Base-by-base conservation (phyloP, 805 yeast species). In the Cyberlindnera subsufficiens region DNA sequence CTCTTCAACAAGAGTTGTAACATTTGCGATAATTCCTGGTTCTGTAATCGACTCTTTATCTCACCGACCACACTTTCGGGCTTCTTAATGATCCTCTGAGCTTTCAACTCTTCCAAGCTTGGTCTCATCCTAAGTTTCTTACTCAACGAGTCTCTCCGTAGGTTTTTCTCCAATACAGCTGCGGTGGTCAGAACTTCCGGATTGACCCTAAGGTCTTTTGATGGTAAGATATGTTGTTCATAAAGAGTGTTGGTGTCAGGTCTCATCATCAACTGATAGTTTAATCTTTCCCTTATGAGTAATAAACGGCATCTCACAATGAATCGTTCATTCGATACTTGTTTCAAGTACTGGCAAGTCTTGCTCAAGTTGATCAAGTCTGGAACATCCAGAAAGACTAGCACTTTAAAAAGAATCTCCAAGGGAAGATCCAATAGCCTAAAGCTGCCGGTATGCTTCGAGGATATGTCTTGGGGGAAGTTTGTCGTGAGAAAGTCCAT, bases 401-500 rank as follows among this genome's bases (percentile, higher is more conserved):
- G 32, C 9, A 52, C 44, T 27, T 53, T 53, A 42, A 50, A 42
- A n/a, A 55, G 40, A 4, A 55, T 34, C 40, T 55, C 59, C 29
- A 55, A 34, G 6, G 59, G 59, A 14, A 55, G 39, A 17, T 55
- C 55, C n/a, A 51, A 20, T n/a, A 55, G 37, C 31, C 52, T 40
- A 39, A 55, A 55, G 3, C 46, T 42, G 3, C 44, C 55, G 4
- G 43, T 35, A 40, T 50, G 51, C 17, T 40, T 33, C 1, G 19
- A 35, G 5, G 43, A 22, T 3, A 44, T 30, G 25, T 52, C 49
- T 8, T 44, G 47, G 1, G 38, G 29, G 40, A 55, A 55, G 45
- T 52, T 53, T 27, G 48, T 52, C 4, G 59, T 55, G 16, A 55
- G 42, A 33, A 52, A 55, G 42, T 55, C 53, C 59, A 55, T 55